These are phyloP conservation scores for Ophiostoma montium DNA, from an alignment of 2,329 filamentous ascomycete genomes.

Conservation along the genomic window DNA sequence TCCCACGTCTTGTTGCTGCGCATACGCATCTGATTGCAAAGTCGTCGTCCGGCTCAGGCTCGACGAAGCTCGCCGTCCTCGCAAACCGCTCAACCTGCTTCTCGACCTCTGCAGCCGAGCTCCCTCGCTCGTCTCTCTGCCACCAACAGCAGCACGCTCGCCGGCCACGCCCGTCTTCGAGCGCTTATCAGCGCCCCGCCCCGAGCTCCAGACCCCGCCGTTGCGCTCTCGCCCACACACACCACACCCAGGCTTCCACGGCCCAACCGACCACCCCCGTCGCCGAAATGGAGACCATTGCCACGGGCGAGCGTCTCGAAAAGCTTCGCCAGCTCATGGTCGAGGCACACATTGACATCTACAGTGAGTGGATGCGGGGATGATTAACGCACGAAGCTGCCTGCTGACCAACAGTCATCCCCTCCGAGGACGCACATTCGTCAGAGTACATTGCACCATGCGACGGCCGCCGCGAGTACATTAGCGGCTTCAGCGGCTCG, in stretches of 20 bases:
- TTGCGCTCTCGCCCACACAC: not conserved
- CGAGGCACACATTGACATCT: conserved; percentile 75
- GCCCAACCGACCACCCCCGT: not conserved
- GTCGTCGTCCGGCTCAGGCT: not conserved
- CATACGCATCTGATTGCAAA: not conserved
- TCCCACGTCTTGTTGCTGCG: not conserved
- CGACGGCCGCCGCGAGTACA: conserved; percentile 80
- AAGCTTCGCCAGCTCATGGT: conserved; percentile 76
- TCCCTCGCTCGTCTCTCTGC: not conserved
- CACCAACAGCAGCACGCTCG: not conserved
- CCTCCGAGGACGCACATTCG: conserved; percentile 92
- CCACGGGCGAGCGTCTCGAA: conserved; percentile 63
- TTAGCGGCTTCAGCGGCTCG: conserved; percentile 88
- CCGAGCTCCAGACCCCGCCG: not conserved
- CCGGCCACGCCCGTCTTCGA: not conserved
- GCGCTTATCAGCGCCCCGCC: not conserved
- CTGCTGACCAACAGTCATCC: conserved; percentile 52
- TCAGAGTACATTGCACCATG: conserved; percentile 98
- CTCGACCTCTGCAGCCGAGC: not conserved
- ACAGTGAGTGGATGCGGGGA: conserved; percentile 66
- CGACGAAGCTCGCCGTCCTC: not conserved
- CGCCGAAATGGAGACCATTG: conserved; percentile 54
- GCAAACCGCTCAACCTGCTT: not conserved
- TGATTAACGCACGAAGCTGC: too few species aligned
- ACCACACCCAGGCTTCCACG: not conserved